These are phyloP conservation scores for Fusarium nurragi DNA, from an alignment of 2,329 filamentous ascomycete species.

Conservation along the genomic window DNA sequence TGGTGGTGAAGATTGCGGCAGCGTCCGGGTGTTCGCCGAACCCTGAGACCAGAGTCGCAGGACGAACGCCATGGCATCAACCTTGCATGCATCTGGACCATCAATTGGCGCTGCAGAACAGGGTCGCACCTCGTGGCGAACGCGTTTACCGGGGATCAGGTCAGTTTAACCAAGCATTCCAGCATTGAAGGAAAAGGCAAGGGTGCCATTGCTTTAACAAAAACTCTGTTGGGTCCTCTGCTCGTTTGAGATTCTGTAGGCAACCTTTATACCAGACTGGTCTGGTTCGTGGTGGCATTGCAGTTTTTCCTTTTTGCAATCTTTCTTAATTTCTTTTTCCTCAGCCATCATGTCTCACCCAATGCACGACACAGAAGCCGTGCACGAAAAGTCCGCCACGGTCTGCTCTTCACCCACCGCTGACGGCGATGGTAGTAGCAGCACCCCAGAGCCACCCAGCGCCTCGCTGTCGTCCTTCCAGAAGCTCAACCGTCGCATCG, in stretches of 20 bases:
- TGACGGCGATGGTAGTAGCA: constrained; percentile 14
- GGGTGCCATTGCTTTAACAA: not conserved
- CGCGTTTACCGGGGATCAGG: not conserved
- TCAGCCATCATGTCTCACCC: constrained; percentile 1
- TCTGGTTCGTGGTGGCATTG: constrained; percentile 5
- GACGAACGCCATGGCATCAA: not conserved
- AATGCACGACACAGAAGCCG: constrained; percentile 22
- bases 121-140: not conserved
- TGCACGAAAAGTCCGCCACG: constrained; percentile 24
- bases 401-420: constrained; percentile 18
- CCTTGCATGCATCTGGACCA: not conserved
- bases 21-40: not conserved
- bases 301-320: not conserved
- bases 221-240: not conserved
- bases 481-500: constrained; percentile 34
- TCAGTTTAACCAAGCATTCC: not conserved
- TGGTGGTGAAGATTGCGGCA: not conserved
- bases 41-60: not conserved
- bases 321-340: not conserved
- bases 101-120: not conserved
- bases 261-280: constrained; percentile 3
- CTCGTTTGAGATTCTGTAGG: not conserved
- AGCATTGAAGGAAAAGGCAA: not conserved
- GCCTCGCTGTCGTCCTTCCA: constrained; percentile 14
- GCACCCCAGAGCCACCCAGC: not conserved